These are phyloP conservation scores for Luffa aegyptiaca DNA, from an alignment of 306 rosid genomes.

Conservation along the genomic window DNA sequence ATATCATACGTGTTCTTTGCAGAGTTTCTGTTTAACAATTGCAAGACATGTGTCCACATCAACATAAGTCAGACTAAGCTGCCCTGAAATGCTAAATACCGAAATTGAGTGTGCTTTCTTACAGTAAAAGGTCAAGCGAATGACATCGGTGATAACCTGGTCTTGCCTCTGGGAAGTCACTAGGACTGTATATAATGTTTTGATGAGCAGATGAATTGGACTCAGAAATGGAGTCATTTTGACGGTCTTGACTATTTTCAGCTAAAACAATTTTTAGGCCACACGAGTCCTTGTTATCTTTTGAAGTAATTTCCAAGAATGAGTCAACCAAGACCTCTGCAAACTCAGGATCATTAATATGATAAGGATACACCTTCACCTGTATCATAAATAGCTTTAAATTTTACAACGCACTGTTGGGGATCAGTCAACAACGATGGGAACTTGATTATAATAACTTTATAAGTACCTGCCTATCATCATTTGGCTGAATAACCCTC, in stretches of 20 bases:
- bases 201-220: slow-evolving; percentile 19
- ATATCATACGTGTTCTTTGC: slow-evolving; percentile 45
- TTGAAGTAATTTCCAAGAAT: slow-evolving; percentile 52
- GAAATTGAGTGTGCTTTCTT: not conserved
- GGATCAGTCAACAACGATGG: not conserved
- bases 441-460: not conserved
- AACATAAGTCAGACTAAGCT: not conserved
- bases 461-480: slow-evolving; percentile 45
- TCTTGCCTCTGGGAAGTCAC: slow-evolving; percentile 75
- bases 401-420: not conserved
- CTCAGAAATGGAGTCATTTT: slow-evolving; percentile 22
- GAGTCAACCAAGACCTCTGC: slow-evolving; percentile 69
- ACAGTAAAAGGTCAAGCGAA: not conserved
- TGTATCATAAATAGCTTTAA: slow-evolving; percentile 21
- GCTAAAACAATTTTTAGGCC: slow-evolving; percentile 21
- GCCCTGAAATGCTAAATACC: not conserved
- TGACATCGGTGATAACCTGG: slow-evolving; percentile 42
- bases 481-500: slow-evolving; percentile 45
- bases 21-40: slow-evolving; percentile 52
- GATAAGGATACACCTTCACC: slow-evolving; percentile 71
- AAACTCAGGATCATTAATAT: slow-evolving; percentile 75
- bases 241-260: slow-evolving; percentile 23
- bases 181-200: slow-evolving; percentile 35
- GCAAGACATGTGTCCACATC: not conserved
- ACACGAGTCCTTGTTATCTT: slow-evolving; percentile 22